Base-by-base conservation (phyloP, 768 basidiomycete species). In the Suillus bovinus region DNA sequence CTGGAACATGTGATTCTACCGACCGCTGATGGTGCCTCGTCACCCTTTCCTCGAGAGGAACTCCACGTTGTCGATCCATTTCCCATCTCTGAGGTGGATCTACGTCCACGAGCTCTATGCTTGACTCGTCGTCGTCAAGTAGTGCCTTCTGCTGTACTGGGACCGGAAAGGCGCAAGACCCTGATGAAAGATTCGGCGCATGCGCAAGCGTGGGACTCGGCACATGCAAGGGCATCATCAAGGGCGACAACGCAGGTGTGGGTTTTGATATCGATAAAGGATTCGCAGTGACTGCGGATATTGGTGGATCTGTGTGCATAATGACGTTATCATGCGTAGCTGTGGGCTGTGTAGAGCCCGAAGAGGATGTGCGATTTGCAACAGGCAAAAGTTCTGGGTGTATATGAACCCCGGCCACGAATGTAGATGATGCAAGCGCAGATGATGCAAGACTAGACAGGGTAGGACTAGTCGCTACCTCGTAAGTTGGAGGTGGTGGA, bases 401-500 rank as follows among this genome's bases (percentile, higher is more conserved):
- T 59, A 77, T 61, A 79, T 70, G 61, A 79, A 81, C 27, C 77
- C 76, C 61, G 69, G 79, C 54, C 36, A 55, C 54, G 24, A 55
- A 56, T 29, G 55, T 56, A 56, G 55, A 56, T 56, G 55, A 56
- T 27, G 55, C 55, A 29, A 56, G 55, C 36, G 36, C 55, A 39
- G 55, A 56, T 56, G 55, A 70, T 68, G 82, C 58, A 75, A 78
- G 68, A 69, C 78, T 62, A 72, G 76, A 62, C 71, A 81, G 59
- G 75, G 82, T 70, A 6, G 81, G 78, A 16, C 81, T 79, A 10
- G 79, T 81, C 41, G 82, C 84, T 5, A 87, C 87, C 73, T 92
- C 90, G 63, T 86, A 85, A 67, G 91, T 90, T 14, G 89, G 84
- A 31, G 91, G 90, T 14, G 91, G 91, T 8, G 87, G 88, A 69